These are phyloP conservation scores for Tricladium varicosporioides DNA, from an alignment of 2,329 filamentous ascomycete species.

Conservation along the genomic window DNA sequence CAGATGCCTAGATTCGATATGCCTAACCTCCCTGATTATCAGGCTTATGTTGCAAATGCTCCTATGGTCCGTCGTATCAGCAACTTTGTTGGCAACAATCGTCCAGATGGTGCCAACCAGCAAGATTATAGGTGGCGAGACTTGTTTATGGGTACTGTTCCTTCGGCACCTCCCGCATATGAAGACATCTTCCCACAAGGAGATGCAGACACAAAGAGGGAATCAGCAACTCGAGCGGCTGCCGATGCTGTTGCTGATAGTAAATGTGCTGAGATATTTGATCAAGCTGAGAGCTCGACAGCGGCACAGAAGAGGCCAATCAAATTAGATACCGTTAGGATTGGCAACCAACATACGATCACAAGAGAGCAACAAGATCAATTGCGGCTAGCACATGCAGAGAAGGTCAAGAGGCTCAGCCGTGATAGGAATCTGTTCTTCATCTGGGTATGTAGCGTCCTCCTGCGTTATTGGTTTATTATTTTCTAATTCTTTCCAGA, in stretches of 20 bases:
- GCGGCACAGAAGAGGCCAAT: slow-evolving; percentile 16
- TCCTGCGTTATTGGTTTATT: background rate
- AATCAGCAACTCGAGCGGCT: slow-evolving; percentile 55
- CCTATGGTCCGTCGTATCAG: slow-evolving; percentile 71
- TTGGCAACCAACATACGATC: slow-evolving; percentile 61
- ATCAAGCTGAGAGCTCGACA: slow-evolving; percentile 39
- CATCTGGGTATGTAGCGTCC: slow-evolving; percentile 54
- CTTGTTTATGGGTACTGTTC: slow-evolving; percentile 52
- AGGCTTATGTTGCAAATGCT: slow-evolving; percentile 50
- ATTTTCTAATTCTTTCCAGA: slow-evolving; percentile 37
- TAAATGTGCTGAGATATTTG: slow-evolving; percentile 54
- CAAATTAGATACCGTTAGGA: slow-evolving; percentile 48
- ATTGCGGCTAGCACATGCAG: slow-evolving; percentile 57
- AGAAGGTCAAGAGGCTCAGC: slow-evolving; percentile 61
- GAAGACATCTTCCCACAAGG: slow-evolving; percentile 70
- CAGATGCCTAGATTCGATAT: slow-evolving; percentile 48
- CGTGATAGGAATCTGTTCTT: slow-evolving; percentile 67
- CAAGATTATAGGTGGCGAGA: slow-evolving; percentile 66
- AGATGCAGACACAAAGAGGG: slow-evolving; percentile 54
- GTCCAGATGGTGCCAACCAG: slow-evolving; percentile 41
- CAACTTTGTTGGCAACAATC: slow-evolving; percentile 59
- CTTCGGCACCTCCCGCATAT: slow-evolving; percentile 68
- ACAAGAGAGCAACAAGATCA: slow-evolving; percentile 65
- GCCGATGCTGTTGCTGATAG: slow-evolving; percentile 57
- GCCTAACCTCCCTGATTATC: slow-evolving; percentile 63